phyloP scores from a whole-genome alignment of 2,329 filamentous ascomycete genomes.

The Cercospora berteroae region DNA sequence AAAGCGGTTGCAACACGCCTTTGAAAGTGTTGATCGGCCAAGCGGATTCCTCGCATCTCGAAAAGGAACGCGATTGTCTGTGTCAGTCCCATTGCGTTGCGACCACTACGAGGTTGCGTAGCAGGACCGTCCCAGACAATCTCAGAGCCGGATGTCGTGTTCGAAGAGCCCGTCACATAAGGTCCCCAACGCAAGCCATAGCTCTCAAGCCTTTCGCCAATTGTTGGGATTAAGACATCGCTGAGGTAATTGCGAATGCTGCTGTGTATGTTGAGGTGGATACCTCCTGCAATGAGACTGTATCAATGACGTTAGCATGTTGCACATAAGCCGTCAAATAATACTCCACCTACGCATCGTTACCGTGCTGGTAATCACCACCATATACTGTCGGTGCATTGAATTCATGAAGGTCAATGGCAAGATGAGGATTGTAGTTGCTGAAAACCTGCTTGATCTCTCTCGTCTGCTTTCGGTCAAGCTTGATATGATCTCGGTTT shows the following conservation, averaged over 20 bases:
- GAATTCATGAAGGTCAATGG: conserved; percentile 41
- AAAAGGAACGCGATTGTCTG: conserved; percentile 40
- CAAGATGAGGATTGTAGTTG: conserved; percentile 37
- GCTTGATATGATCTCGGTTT: conserved; percentile 41
- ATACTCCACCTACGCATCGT: conserved; percentile 29
- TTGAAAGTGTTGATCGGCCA: conserved; percentile 39
- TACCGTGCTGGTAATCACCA: conserved; percentile 36
- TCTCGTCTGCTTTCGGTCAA: conserved; percentile 38
- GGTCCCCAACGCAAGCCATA: conserved; percentile 38
- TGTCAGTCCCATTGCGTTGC: conserved; percentile 39
- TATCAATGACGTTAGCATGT: not conserved
- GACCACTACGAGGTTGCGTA: conserved; percentile 4
- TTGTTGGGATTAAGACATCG: conserved; percentile 33
- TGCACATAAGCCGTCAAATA: not conserved
- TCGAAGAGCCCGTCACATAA: conserved; percentile 34
- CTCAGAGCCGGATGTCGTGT: conserved; percentile 16
- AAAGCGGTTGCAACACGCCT: conserved; percentile 36
- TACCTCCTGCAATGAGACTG: conserved; percentile 36
- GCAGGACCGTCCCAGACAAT: conserved; percentile 24
- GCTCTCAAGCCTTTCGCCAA: conserved; percentile 31
- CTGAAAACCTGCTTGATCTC: conserved; percentile 38
- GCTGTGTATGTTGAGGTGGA: conserved; percentile 28
- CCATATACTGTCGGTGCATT: conserved; percentile 32
- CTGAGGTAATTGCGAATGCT: conserved; percentile 36
- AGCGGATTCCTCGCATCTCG: conserved; percentile 39